Evolutionary conservation across 352 stramenopile genomes (phyloP), one percentile per base, ranked within the genome.

Genomic region (Poterioochromonas sp.): DNA sequence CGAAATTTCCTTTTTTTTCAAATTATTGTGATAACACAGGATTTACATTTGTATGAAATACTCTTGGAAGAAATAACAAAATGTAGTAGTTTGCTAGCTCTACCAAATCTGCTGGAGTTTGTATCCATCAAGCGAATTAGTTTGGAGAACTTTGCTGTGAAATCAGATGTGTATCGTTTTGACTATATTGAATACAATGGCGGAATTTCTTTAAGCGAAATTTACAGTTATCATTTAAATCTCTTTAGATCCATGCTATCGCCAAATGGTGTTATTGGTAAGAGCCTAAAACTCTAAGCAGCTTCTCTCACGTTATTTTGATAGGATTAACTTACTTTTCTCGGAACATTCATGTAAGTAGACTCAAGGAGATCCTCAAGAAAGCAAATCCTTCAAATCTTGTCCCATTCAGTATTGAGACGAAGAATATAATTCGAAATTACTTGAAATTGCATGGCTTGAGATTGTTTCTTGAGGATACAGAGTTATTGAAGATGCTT

Each of bases 141-240:
- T 20, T 5, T 20, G 43, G 18, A 51, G 5, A 51, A 51, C 5
- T 18, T 20, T 5, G 43, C 5, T 20, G 43, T 51, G 5, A 51
- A 51, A 20, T 18, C 43, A 18, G 18, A 51, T 51, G 18, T 20
- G 18, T 51, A 51, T 51, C 29, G 29, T 63, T 63, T 35, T 63
- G 53, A 63, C 26, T 63, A 63, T 34, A 34, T 63, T n/a, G 53
- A 63, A 34, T 63, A 63, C 26, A 63, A 63, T 63, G 53, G 53
- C 5, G 53, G 53, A n/a, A 32, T 63, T 8, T 63, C 53, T 32
- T 11, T 11, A 34, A 32, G 8, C 26, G 2, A 2, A n/a, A 34
- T 32, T 35, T 11, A 11, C 8, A 63, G 8, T 63, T 11, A 63
- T n/a, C 53, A 63, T 29, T 34, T 63, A 63, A 63, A 63, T 32